phyloP scores from a whole-genome alignment of 345 rosid species.

The Ailanthus altissimus region DNA sequence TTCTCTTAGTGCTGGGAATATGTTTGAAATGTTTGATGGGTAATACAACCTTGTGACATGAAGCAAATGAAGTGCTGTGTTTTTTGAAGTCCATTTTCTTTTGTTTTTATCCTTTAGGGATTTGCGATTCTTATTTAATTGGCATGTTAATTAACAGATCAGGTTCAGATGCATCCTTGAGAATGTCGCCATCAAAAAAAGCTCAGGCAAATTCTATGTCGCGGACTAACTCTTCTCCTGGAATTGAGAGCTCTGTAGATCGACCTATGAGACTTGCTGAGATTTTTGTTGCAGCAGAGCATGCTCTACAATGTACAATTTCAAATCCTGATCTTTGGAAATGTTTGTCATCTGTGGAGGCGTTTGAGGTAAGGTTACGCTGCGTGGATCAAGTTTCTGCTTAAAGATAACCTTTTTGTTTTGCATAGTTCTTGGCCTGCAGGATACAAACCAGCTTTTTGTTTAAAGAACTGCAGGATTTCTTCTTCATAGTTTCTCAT shows the following conservation, averaged over 20 bases:
- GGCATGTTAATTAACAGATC: constrained; percentile 61
- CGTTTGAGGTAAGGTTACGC: constrained; percentile 68
- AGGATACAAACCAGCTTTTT: not conserved
- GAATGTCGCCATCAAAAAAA: constrained; percentile 51
- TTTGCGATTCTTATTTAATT: constrained; percentile 32
- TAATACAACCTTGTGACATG: constrained; percentile 41
- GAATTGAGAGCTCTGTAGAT: constrained; percentile 77
- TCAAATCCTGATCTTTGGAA: constrained; percentile 69
- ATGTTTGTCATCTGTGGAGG: constrained; percentile 73
- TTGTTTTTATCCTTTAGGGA: constrained; percentile 20
- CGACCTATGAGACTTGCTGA: constrained; percentile 98
- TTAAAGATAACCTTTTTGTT: constrained; percentile 5
- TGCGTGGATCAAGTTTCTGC: not conserved
- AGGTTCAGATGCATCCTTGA: constrained; percentile 54
- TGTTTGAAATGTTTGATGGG: constrained; percentile 79
- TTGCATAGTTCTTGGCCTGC: not conserved
- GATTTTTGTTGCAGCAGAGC: constrained; percentile 93
- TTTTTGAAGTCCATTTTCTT: constrained; percentile 6
- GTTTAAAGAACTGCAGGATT: not conserved
- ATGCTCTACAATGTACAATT: constrained; percentile 70
- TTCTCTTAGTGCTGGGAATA: constrained; percentile 94
- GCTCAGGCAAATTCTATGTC: constrained; percentile 48
- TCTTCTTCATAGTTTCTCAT: constrained; percentile 1
- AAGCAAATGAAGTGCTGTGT: constrained; percentile 12
- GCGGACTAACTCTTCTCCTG: constrained; percentile 82